A percentile compares a stretch with the other conserved stretches of the same genome.
Conservation (phyloP, 2,329 filamentous ascomycete species). For the Seiridium unicorne region DNA sequence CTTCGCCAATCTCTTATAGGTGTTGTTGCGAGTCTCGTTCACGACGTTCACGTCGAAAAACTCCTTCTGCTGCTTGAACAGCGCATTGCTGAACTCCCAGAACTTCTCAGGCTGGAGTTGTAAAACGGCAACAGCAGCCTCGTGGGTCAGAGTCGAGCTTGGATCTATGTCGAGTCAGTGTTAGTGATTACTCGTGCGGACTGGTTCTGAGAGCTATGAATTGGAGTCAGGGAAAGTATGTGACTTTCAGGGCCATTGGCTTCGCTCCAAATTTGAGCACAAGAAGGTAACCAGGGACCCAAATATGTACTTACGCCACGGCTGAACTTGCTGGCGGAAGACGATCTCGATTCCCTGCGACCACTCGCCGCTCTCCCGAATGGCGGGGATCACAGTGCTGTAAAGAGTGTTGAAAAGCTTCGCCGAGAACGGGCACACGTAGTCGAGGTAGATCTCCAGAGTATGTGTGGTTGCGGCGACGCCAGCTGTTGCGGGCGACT, state of each 20-base stretch:
- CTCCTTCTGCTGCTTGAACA: constrained; percentile 65
- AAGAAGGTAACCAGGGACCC: no score
- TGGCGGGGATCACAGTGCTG: constrained; percentile 59
- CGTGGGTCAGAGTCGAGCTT: constrained; percentile 75
- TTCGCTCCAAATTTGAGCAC: constrained; percentile 27
- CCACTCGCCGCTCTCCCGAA: constrained; percentile 59
- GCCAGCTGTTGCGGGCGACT: constrained; percentile 29
- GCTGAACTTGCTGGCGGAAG: constrained; percentile 89
- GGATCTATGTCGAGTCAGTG: constrained; percentile 49
- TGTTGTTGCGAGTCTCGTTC: constrained; percentile 79
- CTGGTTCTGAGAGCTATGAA: no score
- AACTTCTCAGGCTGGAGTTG: constrained; percentile 69
- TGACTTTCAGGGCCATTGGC: no score
- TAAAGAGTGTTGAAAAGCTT: constrained; percentile 76
- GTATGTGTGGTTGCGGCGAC: constrained; percentile 52
- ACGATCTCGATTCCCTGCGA: constrained; percentile 66
- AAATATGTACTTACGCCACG: constrained; percentile 52
- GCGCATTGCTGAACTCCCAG: constrained; percentile 71
- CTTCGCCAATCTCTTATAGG: constrained; percentile 75
- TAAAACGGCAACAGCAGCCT: constrained; percentile 81
- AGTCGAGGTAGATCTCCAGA: constrained; percentile 75
- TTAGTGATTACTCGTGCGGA: no score
- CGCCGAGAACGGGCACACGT: constrained; percentile 76
- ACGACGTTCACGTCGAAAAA: constrained; percentile 88
- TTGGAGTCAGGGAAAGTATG: no score